Percentiles rank a stretch among this genome's conserved stretches.
Conservation (phyloP, 139 green algal genomes). For the Zygnema cylindricum region DNA sequence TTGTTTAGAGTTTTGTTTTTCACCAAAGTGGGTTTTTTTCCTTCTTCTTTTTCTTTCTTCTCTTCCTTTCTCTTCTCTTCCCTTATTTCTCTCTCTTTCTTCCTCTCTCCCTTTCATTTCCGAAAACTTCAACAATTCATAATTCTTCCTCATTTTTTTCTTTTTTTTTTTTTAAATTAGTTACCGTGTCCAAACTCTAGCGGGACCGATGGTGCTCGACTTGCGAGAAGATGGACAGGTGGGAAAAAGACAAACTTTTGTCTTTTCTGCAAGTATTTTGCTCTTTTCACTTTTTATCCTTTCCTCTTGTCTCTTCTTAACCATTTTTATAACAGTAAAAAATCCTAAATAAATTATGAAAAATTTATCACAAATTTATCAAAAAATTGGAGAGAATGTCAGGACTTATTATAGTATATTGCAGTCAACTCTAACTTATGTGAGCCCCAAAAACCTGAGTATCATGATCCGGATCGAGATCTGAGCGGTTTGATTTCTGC, state of each 20-base stretch:
- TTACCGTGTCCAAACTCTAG: slow-evolving; percentile 62
- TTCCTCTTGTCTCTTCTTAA: no score
- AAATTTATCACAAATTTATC: no score
- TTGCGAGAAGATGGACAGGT: slow-evolving; percentile 82
- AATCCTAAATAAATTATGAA: no score
- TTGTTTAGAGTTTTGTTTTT: background rate
- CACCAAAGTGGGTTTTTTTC: background rate
- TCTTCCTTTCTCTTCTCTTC: slow-evolving; percentile 1
- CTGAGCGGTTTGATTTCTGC: no score
- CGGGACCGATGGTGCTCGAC: slow-evolving; percentile 91
- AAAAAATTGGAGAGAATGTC: no score
- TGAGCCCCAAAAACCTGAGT: no score
- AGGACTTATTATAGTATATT: no score
- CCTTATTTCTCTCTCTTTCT: slow-evolving; percentile 8
- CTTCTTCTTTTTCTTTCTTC: background rate
- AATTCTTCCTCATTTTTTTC: background rate
- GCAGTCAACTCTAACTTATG: no score
- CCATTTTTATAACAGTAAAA: no score
- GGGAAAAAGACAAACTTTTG: background rate
- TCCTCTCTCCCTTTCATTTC: background rate
- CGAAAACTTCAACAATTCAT: background rate
- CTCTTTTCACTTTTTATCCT: background rate
- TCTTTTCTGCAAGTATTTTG: slow-evolving; percentile 7
- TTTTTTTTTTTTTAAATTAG: background rate
- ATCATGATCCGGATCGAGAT: no score